phyloP scores from a whole-genome alignment of 805 yeast species.

The Lachancea quebecensis region DNA sequence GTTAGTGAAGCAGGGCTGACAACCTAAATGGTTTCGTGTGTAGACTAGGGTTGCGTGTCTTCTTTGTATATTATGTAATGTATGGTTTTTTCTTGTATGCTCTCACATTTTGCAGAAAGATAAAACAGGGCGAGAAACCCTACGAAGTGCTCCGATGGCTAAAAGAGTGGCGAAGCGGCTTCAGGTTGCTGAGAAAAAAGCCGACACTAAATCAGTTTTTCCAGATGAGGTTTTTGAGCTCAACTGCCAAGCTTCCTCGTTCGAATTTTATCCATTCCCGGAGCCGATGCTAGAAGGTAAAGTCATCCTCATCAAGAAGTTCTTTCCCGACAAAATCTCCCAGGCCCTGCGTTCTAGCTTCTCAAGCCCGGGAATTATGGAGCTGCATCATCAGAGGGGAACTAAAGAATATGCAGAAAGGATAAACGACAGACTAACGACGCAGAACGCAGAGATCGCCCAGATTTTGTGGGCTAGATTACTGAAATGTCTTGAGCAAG shows the following conservation, averaged over 20 bases:
- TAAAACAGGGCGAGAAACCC: too few species aligned
- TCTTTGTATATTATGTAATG: too few species aligned
- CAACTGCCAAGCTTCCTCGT: neutral
- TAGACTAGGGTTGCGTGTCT: neutral
- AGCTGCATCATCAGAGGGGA: constrained; percentile 7
- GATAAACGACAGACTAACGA: constrained; percentile 44
- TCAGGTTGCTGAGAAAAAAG: neutral
- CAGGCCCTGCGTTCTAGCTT: constrained; percentile 2
- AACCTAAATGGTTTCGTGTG: neutral
- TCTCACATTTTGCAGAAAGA: too few species aligned
- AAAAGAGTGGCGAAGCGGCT: neutral
- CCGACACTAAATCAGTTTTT: neutral
- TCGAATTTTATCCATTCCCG: constrained; percentile 8
- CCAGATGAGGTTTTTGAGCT: constrained; percentile 5
- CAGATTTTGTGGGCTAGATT: constrained; percentile 40
- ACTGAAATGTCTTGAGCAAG: constrained; percentile 24
- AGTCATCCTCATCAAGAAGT: constrained; percentile 9
- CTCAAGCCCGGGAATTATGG: constrained; percentile 7
- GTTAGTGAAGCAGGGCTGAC: constrained; percentile 1
- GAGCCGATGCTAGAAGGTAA: constrained; percentile 7
- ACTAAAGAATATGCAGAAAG: constrained; percentile 48
- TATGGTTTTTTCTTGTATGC: too few species aligned
- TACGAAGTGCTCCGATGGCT: neutral
- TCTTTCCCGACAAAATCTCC: constrained; percentile 4
- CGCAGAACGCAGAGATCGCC: constrained; percentile 36